Evolutionary conservation across 2,329 filamentous ascomycete species (phyloP).

Genomic region (Ambrosiella xylebori): DNA sequence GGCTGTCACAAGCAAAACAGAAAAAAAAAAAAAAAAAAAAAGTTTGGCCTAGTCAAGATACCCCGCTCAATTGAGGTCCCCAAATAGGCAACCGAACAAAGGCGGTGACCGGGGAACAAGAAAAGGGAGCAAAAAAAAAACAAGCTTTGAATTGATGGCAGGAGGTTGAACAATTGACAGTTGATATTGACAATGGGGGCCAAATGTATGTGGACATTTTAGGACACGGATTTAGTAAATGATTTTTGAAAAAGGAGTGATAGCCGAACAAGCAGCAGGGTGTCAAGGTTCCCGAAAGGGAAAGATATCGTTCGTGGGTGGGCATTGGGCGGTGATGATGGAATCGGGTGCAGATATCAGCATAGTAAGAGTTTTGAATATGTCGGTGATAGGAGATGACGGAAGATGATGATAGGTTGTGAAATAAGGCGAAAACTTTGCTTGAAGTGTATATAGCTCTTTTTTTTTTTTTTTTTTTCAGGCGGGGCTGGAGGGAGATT

Average conservation of each 20-base stretch:
- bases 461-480: background rate
- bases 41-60: no score
- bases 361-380: background rate
- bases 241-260: background rate
- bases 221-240: no score
- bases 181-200: background rate
- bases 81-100: constrained; percentile 15
- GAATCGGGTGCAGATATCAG: background rate
- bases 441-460: background rate
- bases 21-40: background rate
- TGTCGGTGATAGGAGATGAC: background rate
- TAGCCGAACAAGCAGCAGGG: background rate
- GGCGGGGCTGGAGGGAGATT: background rate
- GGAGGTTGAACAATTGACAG: background rate
- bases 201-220: background rate
- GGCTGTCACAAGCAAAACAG: background rate
- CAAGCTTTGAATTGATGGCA: background rate
- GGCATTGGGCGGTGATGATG: background rate
- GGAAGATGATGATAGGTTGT: background rate
- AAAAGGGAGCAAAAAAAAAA: constrained; percentile 1
- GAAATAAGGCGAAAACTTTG: background rate
- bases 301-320: background rate
- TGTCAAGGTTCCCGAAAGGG: background rate
- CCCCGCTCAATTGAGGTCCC: background rate
- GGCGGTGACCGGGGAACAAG: constrained; percentile 15